Evolutionary conservation across 805 yeast species (phyloP).

Genomic region (Saccharomycopsis selenospora): DNA sequence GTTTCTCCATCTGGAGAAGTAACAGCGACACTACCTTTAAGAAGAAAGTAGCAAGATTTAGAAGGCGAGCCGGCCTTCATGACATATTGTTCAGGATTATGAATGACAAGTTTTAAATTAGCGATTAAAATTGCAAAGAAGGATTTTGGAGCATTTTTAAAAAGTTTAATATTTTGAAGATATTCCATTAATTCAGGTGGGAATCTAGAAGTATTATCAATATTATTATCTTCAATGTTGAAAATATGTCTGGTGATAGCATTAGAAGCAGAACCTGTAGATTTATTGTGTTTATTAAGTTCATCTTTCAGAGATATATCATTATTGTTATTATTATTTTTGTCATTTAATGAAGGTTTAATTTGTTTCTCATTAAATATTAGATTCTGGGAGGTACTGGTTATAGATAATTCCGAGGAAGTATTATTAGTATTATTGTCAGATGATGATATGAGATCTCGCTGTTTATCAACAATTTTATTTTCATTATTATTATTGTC

Average conservation of each 20-base stretch:
- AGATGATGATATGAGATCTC: too few relatives aligned
- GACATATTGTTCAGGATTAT: conserved; percentile 61
- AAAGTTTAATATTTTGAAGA: conserved; percentile 54
- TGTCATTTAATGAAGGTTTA: too few relatives aligned
- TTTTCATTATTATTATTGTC: too few relatives aligned
- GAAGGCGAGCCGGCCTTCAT: conserved; percentile 68
- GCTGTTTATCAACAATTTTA: too few relatives aligned
- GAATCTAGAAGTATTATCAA: conserved; percentile 20
- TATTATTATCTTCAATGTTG: not conserved
- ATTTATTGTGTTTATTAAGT: too few relatives aligned
- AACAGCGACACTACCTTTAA: conserved; percentile 70
- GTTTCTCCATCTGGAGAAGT: conserved; percentile 74
- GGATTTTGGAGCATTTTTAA: conserved; percentile 57
- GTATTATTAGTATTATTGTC: too few relatives aligned
- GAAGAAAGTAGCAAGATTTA: conserved; percentile 71
- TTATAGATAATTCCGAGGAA: too few relatives aligned
- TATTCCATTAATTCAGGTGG: conserved; percentile 52
- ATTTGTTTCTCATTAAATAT: too few relatives aligned
- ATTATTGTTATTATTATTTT: too few relatives aligned
- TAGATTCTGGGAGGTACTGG: too few relatives aligned
- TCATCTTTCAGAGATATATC: too few relatives aligned
- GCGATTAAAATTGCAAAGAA: conserved; percentile 55
- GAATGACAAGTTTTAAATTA: conserved; percentile 50
- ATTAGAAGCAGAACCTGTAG: too few relatives aligned
- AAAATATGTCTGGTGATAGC: not conserved